Evolutionary conservation across 306 rosid species (phyloP).

Genomic region (Vigna mungo): DNA sequence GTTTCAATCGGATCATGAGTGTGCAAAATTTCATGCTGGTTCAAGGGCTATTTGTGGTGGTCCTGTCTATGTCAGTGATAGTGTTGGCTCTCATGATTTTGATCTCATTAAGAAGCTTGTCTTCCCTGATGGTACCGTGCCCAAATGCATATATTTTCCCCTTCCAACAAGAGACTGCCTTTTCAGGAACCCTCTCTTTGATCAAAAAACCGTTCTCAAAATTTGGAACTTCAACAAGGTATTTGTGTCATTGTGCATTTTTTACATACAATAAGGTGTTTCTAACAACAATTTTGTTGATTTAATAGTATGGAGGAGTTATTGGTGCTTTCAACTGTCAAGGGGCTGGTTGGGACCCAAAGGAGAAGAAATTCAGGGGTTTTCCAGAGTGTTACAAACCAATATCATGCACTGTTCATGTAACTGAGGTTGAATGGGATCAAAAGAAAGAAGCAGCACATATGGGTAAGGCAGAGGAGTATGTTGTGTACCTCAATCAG

Average conservation of each 20-base stretch:
- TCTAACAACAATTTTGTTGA: conserved; percentile 1
- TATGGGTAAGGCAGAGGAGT: conserved; percentile 69
- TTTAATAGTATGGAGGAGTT: conserved; percentile 82
- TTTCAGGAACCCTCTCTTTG: conserved; percentile 81
- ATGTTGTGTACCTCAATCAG: conserved; percentile 61
- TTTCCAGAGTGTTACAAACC: conserved; percentile 71
- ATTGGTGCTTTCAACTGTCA: conserved; percentile 93
- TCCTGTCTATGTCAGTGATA: conserved; percentile 82
- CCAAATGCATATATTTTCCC: conserved; percentile 73
- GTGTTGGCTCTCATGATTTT: conserved; percentile 76
- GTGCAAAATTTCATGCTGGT: conserved; percentile 89
- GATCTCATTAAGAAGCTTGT: conserved; percentile 80
- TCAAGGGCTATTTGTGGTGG: conserved; percentile 90
- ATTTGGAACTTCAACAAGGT: conserved; percentile 93
- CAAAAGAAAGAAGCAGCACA: conserved; percentile 64
- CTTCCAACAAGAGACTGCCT: conserved; percentile 93
- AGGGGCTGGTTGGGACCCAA: conserved; percentile 93
- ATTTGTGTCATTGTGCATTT: background rate
- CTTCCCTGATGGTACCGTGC: conserved; percentile 79
- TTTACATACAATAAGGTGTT: background rate
- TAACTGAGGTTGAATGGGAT: conserved; percentile 83
- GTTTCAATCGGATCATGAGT: conserved; percentile 86
- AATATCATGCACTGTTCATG: conserved; percentile 62
- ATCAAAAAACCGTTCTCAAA: conserved; percentile 70
- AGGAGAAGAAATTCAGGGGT: conserved; percentile 64